phyloP scores from a whole-genome alignment of 495 filamentous ascomycete species.

The Penicillium mononematosum region DNA sequence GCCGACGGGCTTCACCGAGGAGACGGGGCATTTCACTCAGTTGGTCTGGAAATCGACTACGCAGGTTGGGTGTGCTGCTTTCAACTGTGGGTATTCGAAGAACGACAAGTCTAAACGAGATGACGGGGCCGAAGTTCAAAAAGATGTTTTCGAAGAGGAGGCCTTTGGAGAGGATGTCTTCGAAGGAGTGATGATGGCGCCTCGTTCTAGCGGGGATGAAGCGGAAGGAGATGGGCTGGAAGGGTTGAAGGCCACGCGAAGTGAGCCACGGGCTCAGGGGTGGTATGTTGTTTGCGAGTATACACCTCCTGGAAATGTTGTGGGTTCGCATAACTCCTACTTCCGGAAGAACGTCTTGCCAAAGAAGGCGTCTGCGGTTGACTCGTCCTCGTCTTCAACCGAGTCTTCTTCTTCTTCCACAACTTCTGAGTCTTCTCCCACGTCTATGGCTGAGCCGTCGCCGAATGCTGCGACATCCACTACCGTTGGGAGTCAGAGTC shows the following conservation, averaged over 20 bases:
- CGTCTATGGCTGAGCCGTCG: neutral
- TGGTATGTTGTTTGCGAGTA: conserved; percentile 86
- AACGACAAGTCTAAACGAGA: conserved; percentile 10
- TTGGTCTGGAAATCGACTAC: conserved; percentile 75
- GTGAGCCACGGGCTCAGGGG: conserved; percentile 41
- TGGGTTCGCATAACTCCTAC: conserved; percentile 55
- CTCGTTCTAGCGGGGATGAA: conserved; percentile 10
- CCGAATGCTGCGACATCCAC: conserved; percentile 1
- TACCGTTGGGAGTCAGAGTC: neutral
- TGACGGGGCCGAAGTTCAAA: neutral
- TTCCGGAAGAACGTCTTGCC: conserved; percentile 42
- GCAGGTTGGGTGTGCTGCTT: conserved; percentile 65
- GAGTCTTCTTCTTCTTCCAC: conserved; percentile 3
- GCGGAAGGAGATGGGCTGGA: conserved; percentile 3
- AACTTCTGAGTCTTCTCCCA: conserved; percentile 12
- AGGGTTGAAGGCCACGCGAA: neutral
- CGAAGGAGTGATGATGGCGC: neutral
- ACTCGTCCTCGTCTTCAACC: neutral
- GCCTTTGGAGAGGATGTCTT: too few species aligned
- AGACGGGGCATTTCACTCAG: conserved; percentile 84
- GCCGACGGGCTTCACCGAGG: conserved; percentile 55
- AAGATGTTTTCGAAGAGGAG: neutral
- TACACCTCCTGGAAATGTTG: conserved; percentile 68
- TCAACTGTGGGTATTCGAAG: conserved; percentile 51
- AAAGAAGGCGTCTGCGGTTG: neutral